Base-by-base conservation (phyloP, 148 eudicot genomes). In the Linanthus parryae region DNA sequence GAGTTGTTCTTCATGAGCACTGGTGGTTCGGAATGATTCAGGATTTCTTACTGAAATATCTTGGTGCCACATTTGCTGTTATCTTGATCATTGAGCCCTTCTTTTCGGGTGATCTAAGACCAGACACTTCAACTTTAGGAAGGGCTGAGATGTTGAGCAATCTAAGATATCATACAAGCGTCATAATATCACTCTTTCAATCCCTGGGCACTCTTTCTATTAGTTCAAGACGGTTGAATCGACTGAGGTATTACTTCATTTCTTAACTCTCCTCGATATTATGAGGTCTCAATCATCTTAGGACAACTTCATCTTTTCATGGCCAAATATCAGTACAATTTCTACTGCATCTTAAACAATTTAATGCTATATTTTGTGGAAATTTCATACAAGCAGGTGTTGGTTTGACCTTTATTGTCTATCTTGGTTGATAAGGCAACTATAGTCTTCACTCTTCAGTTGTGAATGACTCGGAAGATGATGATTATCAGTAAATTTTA, bases 11-110 rank as follows among this genome's bases (percentile, higher is more conserved):
- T 42, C 98, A 92, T 57, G 94, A 92, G 45, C 94, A 92, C 61
- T 92, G 98, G 98, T 92, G 98, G 98, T 92, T 92, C 75, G 98
- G 98, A 59, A 92, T 92, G 98, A 84, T 92, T 58, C 98, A 92
- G 56, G 98, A 92, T 63, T 92, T 92, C 75, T 68, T 92, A 41
- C 55, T 87, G 59, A 87, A 92, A 77, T 92, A 92, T 74, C 96
- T 92, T 54, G 98, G 98, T 48, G 98, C 98, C 31, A 92, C 98
- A 38, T 87, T 92, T 63, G 98, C 94, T 63, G 98, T 92, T 70
- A 66, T 92, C 65, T 67, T 92, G 64, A 92, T 92, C 51, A 92
- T 92, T 54, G 98, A 92, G 71, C 98, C 98, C 52, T 92, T 92
- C 65, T 92, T 92, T 62, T 80, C 98, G 77, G 98, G 98, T 16